Percentiles rank a stretch among this genome's conserved stretches.
Conservation (phyloP, 2,329 filamentous ascomycete species). For the Myriangium duriaei region DNA sequence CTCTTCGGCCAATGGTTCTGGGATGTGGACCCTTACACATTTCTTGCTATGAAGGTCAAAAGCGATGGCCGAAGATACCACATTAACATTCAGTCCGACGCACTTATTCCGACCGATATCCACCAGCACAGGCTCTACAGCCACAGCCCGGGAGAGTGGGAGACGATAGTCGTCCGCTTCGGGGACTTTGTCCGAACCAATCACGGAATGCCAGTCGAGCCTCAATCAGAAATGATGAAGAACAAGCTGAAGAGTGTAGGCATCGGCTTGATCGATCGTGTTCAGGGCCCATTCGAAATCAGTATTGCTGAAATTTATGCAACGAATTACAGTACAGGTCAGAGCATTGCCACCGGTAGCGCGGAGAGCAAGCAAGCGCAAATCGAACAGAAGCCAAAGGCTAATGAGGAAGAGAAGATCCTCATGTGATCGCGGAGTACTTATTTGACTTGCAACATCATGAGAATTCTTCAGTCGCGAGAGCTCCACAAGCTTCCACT, state of each 20-base stretch:
- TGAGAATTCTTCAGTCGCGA: background rate
- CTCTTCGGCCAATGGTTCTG: conserved; percentile 78
- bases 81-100: conserved; percentile 90
- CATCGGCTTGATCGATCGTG: conserved; percentile 75
- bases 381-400: conserved; percentile 16
- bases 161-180: conserved; percentile 85
- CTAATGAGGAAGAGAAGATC: conserved; percentile 24
- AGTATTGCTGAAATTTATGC: conserved; percentile 82
- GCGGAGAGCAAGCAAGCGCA: conserved; percentile 18
- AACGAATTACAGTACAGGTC: conserved; percentile 50
- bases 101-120: conserved; percentile 84
- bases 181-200: conserved; percentile 93
- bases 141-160: conserved; percentile 73
- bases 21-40: conserved; percentile 82
- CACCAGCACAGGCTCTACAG: conserved; percentile 86
- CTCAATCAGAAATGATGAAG: conserved; percentile 77
- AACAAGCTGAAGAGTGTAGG: conserved; percentile 79
- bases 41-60: conserved; percentile 77
- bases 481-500: too few relatives aligned
- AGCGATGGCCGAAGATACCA: conserved; percentile 88
- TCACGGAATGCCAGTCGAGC: conserved; percentile 81
- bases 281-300: conserved; percentile 79
- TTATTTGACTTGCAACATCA: background rate
- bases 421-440: conserved; percentile 18
- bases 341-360: conserved; percentile 20